These are phyloP conservation scores for Syzygium syzygioides DNA, from an alignment of 441 rosid species.

Conservation along the genomic window DNA sequence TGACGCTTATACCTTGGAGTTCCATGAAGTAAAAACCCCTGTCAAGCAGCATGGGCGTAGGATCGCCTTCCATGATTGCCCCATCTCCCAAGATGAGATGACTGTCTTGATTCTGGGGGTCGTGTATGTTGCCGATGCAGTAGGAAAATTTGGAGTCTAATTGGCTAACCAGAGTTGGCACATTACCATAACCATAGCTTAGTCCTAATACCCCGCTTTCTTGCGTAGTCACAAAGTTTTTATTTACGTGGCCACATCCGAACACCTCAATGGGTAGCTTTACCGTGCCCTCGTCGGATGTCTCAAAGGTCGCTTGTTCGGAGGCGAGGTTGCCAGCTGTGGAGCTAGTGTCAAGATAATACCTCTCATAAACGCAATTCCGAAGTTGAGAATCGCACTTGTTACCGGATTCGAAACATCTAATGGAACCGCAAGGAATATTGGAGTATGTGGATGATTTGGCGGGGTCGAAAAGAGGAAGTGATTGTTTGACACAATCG, in stretches of 20 bases:
- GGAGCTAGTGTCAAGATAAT: background rate
- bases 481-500: background rate
- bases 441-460: background rate
- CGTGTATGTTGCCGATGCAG: background rate
- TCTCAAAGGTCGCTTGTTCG: background rate
- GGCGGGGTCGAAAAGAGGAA: background rate
- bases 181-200: background rate
- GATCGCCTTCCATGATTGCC: background rate
- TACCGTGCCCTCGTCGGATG: background rate
- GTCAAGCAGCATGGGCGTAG: background rate
- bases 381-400: background rate
- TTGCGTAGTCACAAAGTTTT: background rate
- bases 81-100: background rate
- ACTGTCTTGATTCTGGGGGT: background rate
- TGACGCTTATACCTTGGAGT: background rate
- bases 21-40: background rate
- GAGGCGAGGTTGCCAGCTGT: background rate
- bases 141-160: background rate
- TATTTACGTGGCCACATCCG: background rate
- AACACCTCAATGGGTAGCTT: background rate
- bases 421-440: background rate
- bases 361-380: background rate
- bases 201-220: background rate
- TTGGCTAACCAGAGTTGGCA: background rate
- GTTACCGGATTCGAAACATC: background rate